These are phyloP conservation scores for Paraconiothyrium sp. DNA, from an alignment of 2,329 filamentous ascomycete genomes.

Conservation along the genomic window DNA sequence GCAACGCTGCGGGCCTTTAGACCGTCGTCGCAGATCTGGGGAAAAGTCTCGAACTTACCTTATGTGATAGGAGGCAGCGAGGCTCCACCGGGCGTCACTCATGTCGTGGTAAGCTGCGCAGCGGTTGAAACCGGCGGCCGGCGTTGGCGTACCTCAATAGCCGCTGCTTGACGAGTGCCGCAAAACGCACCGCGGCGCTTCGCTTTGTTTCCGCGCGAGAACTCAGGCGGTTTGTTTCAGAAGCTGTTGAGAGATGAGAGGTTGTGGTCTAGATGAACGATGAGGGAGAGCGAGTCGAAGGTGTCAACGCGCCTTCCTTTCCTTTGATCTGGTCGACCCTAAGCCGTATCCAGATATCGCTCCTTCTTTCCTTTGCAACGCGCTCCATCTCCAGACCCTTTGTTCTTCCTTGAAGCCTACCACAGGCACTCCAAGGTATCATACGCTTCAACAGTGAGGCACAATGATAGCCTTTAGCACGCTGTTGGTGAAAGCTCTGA, in stretches of 20 bases:
- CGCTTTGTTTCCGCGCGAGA: not conserved
- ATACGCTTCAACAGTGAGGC: too few species aligned
- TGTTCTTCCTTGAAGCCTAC: too few species aligned
- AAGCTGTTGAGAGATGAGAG: not conserved
- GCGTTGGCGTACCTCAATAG: not conserved
- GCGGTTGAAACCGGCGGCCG: slow-evolving; percentile 5
- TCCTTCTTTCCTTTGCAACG: not conserved
- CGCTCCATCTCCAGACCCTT: too few species aligned
- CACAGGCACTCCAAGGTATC: too few species aligned
- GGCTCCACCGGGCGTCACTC: not conserved
- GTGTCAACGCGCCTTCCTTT: not conserved
- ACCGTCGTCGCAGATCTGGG: slow-evolving; percentile 6
- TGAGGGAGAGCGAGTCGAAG: not conserved
- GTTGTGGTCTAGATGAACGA: not conserved
- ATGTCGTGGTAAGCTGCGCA: not conserved
- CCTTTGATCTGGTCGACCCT: not conserved
- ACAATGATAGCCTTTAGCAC: too few species aligned
- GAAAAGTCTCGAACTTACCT: slow-evolving; percentile 4
- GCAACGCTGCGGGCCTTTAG: slow-evolving; percentile 2
- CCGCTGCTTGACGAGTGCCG: not conserved
- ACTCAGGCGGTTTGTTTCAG: not conserved
- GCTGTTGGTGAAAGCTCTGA: too few species aligned
- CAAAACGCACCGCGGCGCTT: not conserved
- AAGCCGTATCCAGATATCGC: not conserved
- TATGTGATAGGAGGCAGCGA: not conserved